Percentiles rank a stretch among this genome's conserved stretches.
Evolutionary conservation across 2,329 filamentous ascomycete genomes (phyloP).

Genomic region (Ascochyta rabiei): DNA sequence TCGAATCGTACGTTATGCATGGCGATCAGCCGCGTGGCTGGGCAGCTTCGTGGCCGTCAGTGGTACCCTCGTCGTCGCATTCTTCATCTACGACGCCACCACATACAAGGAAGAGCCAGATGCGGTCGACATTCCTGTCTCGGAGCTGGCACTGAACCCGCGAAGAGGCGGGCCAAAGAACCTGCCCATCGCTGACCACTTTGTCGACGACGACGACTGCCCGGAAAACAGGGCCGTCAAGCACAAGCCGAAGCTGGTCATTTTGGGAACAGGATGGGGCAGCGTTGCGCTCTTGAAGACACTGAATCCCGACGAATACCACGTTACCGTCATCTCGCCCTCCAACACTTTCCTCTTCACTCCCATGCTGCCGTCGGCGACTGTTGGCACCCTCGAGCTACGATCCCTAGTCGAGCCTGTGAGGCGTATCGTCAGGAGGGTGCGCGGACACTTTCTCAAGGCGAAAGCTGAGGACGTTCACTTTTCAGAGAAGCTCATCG

Average conservation of each 20-base stretch:
- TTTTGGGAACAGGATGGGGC: conserved; percentile 94
- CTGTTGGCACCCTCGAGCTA: conserved; percentile 91
- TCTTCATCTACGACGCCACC: conserved; percentile 92
- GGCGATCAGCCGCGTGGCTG: conserved; percentile 71
- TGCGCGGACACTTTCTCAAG: conserved; percentile 88
- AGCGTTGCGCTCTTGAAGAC: conserved; percentile 91
- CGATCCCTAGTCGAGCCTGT: conserved; percentile 93
- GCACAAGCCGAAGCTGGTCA: conserved; percentile 89
- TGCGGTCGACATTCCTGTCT: conserved; percentile 78
- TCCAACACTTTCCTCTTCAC: conserved; percentile 98
- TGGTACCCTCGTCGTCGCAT: conserved; percentile 73
- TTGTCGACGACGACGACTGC: conserved; percentile 87
- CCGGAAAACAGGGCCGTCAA: conserved; percentile 72
- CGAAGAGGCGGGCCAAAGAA: conserved; percentile 91
- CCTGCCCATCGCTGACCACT: conserved; percentile 83
- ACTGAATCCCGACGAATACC: conserved; percentile 87
- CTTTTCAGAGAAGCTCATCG: conserved; percentile 88
- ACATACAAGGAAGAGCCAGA: conserved; percentile 80
- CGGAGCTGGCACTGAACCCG: conserved; percentile 80
- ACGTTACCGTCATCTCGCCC: conserved; percentile 92
- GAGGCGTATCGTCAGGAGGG: conserved; percentile 76
- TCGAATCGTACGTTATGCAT: conserved; percentile 61
- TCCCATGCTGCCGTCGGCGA: conserved; percentile 95
- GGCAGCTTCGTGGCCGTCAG: conserved; percentile 78
- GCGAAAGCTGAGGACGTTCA: conserved; percentile 87